phyloP scores from a whole-genome alignment of 2,329 filamentous ascomycete species.

The Trichocomaceae sp. region DNA sequence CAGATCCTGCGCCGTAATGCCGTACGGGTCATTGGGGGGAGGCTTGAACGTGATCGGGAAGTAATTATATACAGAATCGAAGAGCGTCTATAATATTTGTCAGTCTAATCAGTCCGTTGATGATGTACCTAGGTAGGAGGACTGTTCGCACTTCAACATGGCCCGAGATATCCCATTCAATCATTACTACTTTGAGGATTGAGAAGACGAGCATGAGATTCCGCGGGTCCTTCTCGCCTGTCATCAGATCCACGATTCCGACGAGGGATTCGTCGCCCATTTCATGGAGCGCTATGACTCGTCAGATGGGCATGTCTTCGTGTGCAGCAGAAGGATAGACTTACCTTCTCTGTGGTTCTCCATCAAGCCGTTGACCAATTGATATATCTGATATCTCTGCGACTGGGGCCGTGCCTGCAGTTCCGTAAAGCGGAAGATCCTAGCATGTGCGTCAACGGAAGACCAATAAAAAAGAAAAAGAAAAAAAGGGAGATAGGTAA shows the following conservation, averaged over 20 bases:
- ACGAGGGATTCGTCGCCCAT: slow-evolving; percentile 56
- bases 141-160: slow-evolving; percentile 48
- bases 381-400: slow-evolving; percentile 58
- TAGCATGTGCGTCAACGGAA: slow-evolving; percentile 19
- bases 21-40: slow-evolving; percentile 62
- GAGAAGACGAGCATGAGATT: slow-evolving; percentile 67
- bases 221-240: slow-evolving; percentile 62
- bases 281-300: slow-evolving; percentile 42
- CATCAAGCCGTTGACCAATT: slow-evolving; percentile 56
- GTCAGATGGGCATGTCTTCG: slow-evolving; percentile 11
- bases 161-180: slow-evolving; percentile 59
- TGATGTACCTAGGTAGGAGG: background rate
- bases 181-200: slow-evolving; percentile 58
- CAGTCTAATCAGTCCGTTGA: background rate
- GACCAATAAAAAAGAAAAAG: no score
- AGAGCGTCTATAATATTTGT: slow-evolving; percentile 40
- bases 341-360: slow-evolving; percentile 53
- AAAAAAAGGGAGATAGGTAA: no score
- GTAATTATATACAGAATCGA: slow-evolving; percentile 65
- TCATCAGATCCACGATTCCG: slow-evolving; percentile 58
- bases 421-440: slow-evolving; percentile 49
- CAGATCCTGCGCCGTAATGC: slow-evolving; percentile 62
- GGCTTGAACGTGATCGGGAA: slow-evolving; percentile 66
- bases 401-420: slow-evolving; percentile 56
- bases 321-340: background rate